phyloP scores from a whole-genome alignment of 169 alveolate species.

The Cystoisospora suis region DNA sequence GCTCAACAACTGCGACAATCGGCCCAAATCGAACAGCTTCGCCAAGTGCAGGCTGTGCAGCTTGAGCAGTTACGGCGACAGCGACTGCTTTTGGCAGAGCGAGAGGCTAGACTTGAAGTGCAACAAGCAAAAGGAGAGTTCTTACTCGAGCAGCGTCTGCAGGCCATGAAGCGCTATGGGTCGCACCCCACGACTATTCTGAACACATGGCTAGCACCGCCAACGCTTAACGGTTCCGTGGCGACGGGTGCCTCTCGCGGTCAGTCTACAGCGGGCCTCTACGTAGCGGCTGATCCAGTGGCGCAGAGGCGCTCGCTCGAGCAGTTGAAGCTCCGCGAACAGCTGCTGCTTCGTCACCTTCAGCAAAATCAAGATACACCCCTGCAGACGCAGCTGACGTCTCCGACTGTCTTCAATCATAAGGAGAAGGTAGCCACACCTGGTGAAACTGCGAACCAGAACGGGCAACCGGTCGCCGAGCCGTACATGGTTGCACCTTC shows the following conservation, averaged over 20 bases:
- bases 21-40: too few relatives aligned
- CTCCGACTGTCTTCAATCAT: neutral
- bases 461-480: neutral
- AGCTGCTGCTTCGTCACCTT: neutral
- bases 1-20: too few relatives aligned
- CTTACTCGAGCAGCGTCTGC: conserved; percentile 10
- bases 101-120: neutral
- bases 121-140: neutral
- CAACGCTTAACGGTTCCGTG: too few relatives aligned
- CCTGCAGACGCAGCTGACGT: neutral
- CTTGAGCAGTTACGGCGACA: neutral
- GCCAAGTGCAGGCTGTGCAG: neutral
- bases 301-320: neutral
- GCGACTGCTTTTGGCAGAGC: neutral
- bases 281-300: neutral
- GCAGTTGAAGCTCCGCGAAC: neutral
- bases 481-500: neutral
- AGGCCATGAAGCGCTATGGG: conserved; percentile 29
- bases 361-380: neutral
- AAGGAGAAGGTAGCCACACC: neutral
- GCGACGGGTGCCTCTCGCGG: too few relatives aligned
- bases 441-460: neutral
- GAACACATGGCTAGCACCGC: conserved; percentile 19
- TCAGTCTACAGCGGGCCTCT: too few relatives aligned
- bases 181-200: neutral